These are phyloP conservation scores for Diaporthe humulicola DNA, from an alignment of 2,329 filamentous ascomycete species.

Conservation along the genomic window DNA sequence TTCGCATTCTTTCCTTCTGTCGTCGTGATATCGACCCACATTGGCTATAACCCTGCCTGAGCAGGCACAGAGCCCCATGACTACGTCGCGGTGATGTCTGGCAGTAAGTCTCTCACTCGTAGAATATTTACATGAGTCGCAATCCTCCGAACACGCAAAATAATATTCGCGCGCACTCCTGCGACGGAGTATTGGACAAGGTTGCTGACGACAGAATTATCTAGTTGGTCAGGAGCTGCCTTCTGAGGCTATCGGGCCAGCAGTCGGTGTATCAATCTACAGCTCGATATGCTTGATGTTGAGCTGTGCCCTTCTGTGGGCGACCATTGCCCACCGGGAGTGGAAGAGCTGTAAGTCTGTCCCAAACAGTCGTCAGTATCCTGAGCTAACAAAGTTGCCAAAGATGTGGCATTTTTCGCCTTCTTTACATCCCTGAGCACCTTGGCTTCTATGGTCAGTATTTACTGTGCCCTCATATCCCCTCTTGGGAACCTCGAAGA, in stretches of 20 bases:
- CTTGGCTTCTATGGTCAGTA: constrained; percentile 51
- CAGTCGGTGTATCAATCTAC: constrained; percentile 37
- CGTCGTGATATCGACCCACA: constrained; percentile 14
- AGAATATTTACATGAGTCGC: background rate
- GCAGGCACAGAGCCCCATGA: constrained; percentile 27
- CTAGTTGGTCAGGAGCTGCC: constrained; percentile 33
- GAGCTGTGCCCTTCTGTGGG: constrained; percentile 36
- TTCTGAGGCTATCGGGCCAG: constrained; percentile 34
- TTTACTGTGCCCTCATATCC: too few species aligned
- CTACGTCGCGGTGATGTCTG: constrained; percentile 34
- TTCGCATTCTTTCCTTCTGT: background rate
- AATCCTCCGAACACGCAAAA: background rate
- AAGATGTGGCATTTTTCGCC: constrained; percentile 57
- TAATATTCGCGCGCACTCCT: background rate
- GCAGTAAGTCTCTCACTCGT: background rate
- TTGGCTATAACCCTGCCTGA: constrained; percentile 9
- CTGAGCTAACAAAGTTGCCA: constrained; percentile 30
- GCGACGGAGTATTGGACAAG: background rate
- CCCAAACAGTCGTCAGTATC: background rate
- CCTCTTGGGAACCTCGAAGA: background rate
- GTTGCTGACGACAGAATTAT: background rate
- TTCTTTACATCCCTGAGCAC: constrained; percentile 53
- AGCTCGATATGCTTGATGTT: constrained; percentile 34
- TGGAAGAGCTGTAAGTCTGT: constrained; percentile 55
- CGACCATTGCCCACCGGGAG: constrained; percentile 45